These are phyloP conservation scores for Atkinsonella hypoxylon DNA, from an alignment of 2,329 filamentous ascomycete genomes.

Conservation along the genomic window DNA sequence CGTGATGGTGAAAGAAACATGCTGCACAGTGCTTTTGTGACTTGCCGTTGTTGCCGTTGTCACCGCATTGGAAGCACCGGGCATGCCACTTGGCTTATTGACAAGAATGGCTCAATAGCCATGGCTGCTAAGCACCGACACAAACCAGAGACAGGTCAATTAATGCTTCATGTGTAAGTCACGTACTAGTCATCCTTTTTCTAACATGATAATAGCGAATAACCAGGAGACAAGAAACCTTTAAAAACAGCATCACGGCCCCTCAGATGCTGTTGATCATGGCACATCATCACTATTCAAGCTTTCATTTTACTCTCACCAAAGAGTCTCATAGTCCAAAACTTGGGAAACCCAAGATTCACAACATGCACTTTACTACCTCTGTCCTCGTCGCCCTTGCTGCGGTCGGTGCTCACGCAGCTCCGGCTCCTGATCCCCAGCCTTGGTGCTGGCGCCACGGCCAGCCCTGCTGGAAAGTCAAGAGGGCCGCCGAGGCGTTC, in stretches of 20 bases:
- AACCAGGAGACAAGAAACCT: not conserved
- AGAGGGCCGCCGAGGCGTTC: conserved; percentile 15
- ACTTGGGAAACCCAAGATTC: not conserved
- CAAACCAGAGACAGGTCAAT: not conserved
- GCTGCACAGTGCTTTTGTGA: not conserved
- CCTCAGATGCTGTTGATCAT: no score
- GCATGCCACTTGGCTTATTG: not conserved
- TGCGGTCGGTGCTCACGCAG: conserved; percentile 25
- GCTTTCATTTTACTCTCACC: not conserved
- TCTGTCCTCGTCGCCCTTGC: conserved; percentile 26
- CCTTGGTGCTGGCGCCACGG: conserved; percentile 18
- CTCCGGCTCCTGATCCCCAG: conserved; percentile 4
- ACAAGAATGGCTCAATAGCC: conserved; percentile 1
- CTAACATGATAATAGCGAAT: not conserved
- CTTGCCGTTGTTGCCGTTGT: not conserved
- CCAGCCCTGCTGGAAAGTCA: conserved; percentile 15
- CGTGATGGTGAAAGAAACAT: not conserved
- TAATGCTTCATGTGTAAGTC: not conserved
- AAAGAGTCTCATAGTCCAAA: not conserved
- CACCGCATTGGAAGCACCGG: not conserved
- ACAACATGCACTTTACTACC: conserved; percentile 1
- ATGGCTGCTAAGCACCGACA: not conserved
- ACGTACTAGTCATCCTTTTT: not conserved
- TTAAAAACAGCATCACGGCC: not conserved
- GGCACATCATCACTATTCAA: not conserved